These are phyloP conservation scores for Quercus engelmannii DNA, from an alignment of 306 rosid genomes.

Conservation along the genomic window DNA sequence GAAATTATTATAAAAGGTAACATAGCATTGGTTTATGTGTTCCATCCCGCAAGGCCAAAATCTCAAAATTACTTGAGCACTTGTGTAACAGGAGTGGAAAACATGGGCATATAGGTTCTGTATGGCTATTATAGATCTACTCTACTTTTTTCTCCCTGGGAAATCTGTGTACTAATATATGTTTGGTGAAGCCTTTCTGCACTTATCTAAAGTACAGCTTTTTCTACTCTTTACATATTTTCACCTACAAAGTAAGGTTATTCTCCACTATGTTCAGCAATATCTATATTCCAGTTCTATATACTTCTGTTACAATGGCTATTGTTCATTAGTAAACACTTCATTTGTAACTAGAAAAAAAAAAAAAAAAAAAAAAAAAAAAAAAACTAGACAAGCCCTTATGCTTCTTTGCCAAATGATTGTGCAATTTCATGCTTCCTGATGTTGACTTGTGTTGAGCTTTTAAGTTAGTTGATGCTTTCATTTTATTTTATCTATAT, in stretches of 20 bases:
- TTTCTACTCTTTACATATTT: neutral
- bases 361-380: neutral
- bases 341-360: neutral
- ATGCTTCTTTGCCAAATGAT: neutral
- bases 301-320: neutral
- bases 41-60: too few species aligned
- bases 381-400: slow-evolving; percentile 11
- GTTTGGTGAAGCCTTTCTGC: neutral
- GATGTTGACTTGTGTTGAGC: neutral
- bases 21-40: too few species aligned
- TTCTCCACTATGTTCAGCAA: neutral
- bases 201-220: neutral
- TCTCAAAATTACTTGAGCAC: neutral
- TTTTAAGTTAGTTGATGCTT: neutral
- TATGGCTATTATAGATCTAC: neutral
- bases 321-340: neutral
- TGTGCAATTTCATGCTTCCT: slow-evolving; percentile 6
- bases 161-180: neutral
- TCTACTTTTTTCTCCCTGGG: neutral
- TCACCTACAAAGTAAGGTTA: neutral
- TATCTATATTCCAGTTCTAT: neutral
- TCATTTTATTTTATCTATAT: slow-evolving; percentile 4
- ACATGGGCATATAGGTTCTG: neutral
- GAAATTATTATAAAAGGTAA: too few species aligned
- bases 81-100: neutral